Evolutionary conservation across 2,329 filamentous ascomycete genomes (phyloP).

Genomic region (Diaporthe humulicola): DNA sequence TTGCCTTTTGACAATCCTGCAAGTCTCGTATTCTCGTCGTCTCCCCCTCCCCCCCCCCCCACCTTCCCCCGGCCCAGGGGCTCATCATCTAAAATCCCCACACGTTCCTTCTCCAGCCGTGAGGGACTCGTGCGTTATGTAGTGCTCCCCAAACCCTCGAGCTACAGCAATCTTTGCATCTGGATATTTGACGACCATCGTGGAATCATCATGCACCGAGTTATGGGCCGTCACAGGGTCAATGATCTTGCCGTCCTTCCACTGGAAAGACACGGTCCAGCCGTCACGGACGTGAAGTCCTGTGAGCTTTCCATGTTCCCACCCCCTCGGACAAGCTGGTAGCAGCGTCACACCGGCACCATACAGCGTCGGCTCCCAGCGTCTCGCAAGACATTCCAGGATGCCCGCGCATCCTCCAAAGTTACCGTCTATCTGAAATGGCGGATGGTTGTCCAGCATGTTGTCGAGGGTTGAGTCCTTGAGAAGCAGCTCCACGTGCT

Average conservation of each 20-base stretch:
- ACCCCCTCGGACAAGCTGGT: conserved; percentile 53
- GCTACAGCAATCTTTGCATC: conserved; percentile 23
- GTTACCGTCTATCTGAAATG: conserved; percentile 65
- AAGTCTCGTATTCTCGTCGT: background rate
- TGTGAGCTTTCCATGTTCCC: conserved; percentile 50
- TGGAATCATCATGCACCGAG: background rate
- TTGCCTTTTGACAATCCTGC: background rate
- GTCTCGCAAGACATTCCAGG: conserved; percentile 59
- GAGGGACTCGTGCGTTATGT: background rate
- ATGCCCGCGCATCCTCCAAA: conserved; percentile 62
- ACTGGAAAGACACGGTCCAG: conserved; percentile 53
- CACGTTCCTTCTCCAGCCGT: conserved; percentile 18
- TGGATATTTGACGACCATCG: conserved; percentile 30
- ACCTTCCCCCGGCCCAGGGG: background rate
- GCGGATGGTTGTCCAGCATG: conserved; percentile 59
- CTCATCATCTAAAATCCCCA: conserved; percentile 20
- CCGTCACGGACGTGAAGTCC: conserved; percentile 52
- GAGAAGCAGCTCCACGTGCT: conserved; percentile 55
- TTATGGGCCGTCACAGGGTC: conserved; percentile 29
- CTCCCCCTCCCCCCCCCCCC: background rate
- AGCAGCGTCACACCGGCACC: conserved; percentile 50
- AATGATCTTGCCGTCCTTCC: conserved; percentile 46
- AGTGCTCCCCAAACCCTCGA: conserved; percentile 35
- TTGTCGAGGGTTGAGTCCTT: conserved; percentile 58
- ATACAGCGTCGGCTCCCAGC: conserved; percentile 45